Conservation (phyloP, 2,329 filamentous ascomycete genomes). For the Lasiodiplodia gonubiensis region DNA sequence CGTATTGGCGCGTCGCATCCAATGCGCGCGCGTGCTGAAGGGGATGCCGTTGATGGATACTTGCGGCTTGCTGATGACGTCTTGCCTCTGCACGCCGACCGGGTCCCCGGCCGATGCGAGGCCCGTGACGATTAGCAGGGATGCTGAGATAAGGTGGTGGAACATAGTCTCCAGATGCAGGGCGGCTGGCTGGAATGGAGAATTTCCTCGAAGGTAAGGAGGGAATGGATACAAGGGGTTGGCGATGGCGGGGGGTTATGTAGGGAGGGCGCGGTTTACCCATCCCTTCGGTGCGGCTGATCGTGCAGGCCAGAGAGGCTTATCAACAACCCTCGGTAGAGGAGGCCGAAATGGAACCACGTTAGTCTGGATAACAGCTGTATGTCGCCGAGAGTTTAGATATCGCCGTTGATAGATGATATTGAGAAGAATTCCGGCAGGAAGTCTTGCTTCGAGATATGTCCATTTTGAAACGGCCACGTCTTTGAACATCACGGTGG, state of each 20-base stretch:
- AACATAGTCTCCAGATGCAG: background rate
- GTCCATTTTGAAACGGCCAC: too few relatives aligned
- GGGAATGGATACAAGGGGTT: too few relatives aligned
- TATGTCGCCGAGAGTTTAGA: too few relatives aligned
- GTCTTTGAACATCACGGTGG: too few relatives aligned
- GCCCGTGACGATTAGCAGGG: background rate
- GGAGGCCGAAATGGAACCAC: too few relatives aligned
- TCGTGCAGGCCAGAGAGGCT: too few relatives aligned
- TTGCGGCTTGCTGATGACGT: background rate
- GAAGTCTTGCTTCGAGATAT: too few relatives aligned
- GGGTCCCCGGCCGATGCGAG: background rate
- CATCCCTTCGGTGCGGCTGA: background rate
- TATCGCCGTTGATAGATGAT: too few relatives aligned
- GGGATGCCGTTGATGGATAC: constrained; percentile 42
- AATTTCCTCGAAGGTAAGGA: background rate
- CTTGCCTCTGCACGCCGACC: background rate
- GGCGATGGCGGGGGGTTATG: background rate
- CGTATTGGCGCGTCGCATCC: constrained; percentile 59
- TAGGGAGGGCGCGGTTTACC: background rate
- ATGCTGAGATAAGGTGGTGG: background rate
- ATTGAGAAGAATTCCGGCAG: too few relatives aligned
- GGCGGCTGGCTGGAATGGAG: background rate
- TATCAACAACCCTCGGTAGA: too few relatives aligned
- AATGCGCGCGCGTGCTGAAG: constrained; percentile 52
- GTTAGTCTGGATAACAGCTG: too few relatives aligned